Conservation (phyloP, 805 yeast genomes). For the Candida mattraensis region DNA sequence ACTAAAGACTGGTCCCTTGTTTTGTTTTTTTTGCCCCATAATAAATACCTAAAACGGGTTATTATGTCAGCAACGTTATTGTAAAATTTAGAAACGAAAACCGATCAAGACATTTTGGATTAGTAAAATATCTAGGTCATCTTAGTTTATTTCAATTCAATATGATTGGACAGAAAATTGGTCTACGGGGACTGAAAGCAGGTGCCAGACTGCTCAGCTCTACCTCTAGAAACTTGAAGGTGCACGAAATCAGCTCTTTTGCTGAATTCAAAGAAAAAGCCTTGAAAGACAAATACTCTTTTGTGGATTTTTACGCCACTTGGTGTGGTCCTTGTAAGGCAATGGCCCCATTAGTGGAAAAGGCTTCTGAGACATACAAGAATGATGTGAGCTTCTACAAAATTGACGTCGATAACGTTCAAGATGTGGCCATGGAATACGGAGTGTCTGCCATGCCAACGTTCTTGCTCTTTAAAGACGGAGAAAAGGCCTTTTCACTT, state of each 20-base stretch:
- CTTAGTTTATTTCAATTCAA: too few species aligned
- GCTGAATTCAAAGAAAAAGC: conserved; percentile 38
- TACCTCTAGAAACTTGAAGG: conserved; percentile 15
- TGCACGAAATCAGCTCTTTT: conserved; percentile 36
- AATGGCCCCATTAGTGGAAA: conserved; percentile 56
- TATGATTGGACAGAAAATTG: conserved; percentile 1
- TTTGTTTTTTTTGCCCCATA: too few species aligned
- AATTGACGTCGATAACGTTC: conserved; percentile 66
- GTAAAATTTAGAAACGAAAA: too few species aligned
- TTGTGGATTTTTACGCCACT: conserved; percentile 67
- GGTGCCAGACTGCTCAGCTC: conserved; percentile 16
- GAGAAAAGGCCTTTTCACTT: conserved; percentile 53
- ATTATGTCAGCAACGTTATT: too few species aligned
- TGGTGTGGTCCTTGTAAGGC: conserved; percentile 84
- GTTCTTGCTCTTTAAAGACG: conserved; percentile 59
- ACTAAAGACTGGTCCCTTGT: too few species aligned
- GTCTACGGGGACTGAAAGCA: conserved; percentile 1
- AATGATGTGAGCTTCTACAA: conserved; percentile 59
- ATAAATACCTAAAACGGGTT: too few species aligned
- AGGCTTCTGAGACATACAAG: conserved; percentile 41
- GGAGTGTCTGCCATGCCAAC: conserved; percentile 79
- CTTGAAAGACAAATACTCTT: conserved; percentile 41
- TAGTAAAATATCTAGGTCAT: too few species aligned
- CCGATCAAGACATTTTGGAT: too few species aligned
- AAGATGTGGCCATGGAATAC: conserved; percentile 59